These are phyloP conservation scores for Gautieria morchelliformis DNA, from an alignment of 768 basidiomycete genomes.

Conservation along the genomic window DNA sequence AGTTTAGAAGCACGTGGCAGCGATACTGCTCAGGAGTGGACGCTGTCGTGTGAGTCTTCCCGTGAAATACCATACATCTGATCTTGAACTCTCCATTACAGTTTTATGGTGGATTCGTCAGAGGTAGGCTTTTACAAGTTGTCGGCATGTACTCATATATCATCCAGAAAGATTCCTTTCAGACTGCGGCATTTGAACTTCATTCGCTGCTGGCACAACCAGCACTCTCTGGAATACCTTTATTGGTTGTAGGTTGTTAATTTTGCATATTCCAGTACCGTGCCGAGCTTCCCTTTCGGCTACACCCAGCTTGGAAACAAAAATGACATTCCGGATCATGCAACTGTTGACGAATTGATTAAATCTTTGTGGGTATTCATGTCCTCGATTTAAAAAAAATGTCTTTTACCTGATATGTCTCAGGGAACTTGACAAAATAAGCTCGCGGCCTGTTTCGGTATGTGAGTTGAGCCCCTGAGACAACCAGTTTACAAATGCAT, in stretches of 20 bases:
- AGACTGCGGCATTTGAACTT: slow-evolving; percentile 74
- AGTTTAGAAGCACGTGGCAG: slow-evolving; percentile 94
- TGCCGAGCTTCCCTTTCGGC: background rate
- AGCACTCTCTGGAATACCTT: slow-evolving; percentile 58
- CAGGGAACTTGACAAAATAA: slow-evolving; percentile 73
- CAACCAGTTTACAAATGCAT: background rate
- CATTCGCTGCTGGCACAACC: slow-evolving; percentile 68
- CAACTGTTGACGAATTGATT: slow-evolving; percentile 77
- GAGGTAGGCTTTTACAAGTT: slow-evolving; percentile 46
- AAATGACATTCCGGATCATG: slow-evolving; percentile 74
- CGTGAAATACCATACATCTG: background rate
- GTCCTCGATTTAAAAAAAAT: background rate
- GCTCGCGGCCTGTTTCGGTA: slow-evolving; percentile 78
- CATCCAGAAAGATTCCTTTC: slow-evolving; percentile 67
- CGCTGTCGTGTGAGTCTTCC: slow-evolving; percentile 69
- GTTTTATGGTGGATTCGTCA: slow-evolving; percentile 87
- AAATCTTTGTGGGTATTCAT: slow-evolving; percentile 47
- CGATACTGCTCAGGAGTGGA: slow-evolving; percentile 89
- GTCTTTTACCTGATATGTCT: background rate
- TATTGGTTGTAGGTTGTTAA: slow-evolving; percentile 60
- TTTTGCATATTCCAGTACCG: background rate
- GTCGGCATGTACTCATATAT: background rate
- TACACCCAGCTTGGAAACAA: slow-evolving; percentile 74
- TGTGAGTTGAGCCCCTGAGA: slow-evolving; percentile 23
- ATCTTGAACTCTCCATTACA: slow-evolving; percentile 20